phyloP scores from a whole-genome alignment of 768 basidiomycete species.

The Floccularia luteovirens region DNA sequence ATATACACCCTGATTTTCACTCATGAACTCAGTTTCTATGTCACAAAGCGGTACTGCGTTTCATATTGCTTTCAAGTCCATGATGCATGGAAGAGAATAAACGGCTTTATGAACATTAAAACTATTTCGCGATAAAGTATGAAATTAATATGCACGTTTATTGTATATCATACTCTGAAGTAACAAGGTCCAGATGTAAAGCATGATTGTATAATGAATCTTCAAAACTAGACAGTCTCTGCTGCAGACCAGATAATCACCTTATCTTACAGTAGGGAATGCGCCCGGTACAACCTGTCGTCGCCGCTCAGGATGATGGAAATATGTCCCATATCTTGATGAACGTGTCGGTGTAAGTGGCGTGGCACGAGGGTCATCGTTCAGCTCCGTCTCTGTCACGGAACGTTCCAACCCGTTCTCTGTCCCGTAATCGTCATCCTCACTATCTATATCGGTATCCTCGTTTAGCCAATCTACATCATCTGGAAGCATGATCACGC shows the following conservation, averaged over 20 bases:
- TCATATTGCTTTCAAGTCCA: too few relatives aligned
- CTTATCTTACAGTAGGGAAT: conserved; percentile 40
- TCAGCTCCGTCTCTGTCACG: conserved; percentile 18
- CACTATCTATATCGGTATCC: conserved; percentile 36
- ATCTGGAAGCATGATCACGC: conserved; percentile 85
- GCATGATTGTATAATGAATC: background rate
- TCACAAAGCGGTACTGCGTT: too few relatives aligned
- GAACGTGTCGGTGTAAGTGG: conserved; percentile 26
- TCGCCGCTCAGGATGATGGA: conserved; percentile 77
- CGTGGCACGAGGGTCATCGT: conserved; percentile 8
- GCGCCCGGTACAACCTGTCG: conserved; percentile 54
- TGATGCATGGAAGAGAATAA: too few relatives aligned
- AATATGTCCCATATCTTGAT: conserved; percentile 72
- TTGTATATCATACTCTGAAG: too few relatives aligned
- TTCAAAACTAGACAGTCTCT: background rate
- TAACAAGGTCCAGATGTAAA: too few relatives aligned
- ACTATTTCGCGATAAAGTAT: too few relatives aligned
- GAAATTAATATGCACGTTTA: too few relatives aligned
- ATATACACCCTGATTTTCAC: too few relatives aligned
- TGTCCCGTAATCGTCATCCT: conserved; percentile 41
- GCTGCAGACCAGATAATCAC: conserved; percentile 1
- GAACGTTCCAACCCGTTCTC: conserved; percentile 18
- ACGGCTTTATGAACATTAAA: too few relatives aligned
- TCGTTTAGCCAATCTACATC: conserved; percentile 60
- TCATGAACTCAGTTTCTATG: too few relatives aligned